Percentiles rank a stretch among this genome's conserved stretches.
phyloP scores from a whole-genome alignment of 139 green algal species.

The Chlamydomonas sp. region DNA sequence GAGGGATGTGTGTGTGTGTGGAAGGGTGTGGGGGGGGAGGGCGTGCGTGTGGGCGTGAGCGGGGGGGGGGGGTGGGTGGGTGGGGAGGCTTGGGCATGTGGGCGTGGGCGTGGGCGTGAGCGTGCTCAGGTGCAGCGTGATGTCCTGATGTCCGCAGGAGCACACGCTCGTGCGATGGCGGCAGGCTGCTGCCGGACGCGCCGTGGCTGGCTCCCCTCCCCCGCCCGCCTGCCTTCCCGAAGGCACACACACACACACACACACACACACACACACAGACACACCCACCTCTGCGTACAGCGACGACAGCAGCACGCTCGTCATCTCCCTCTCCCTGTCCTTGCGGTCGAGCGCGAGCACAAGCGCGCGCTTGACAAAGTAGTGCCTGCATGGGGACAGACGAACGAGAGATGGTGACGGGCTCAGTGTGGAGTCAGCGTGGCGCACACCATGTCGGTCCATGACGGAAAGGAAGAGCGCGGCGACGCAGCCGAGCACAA shows the following conservation, averaged over 20 bases:
- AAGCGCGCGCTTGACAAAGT: constrained; percentile 87
- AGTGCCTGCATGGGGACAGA: constrained; percentile 23
- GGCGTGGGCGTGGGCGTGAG: too few species aligned
- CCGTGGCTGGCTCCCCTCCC: too few species aligned
- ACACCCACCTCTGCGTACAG: constrained; percentile 70
- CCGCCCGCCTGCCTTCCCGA: too few species aligned
- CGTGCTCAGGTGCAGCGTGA: too few species aligned
- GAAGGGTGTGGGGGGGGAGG: too few species aligned
- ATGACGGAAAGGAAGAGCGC: too few species aligned
- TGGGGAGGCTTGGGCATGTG: too few species aligned
- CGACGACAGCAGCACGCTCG: constrained; percentile 64
- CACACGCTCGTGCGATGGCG: too few species aligned
- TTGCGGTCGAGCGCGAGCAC: constrained; percentile 74
- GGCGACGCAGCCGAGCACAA: constrained; percentile 51
- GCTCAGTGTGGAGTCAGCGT: not conserved
- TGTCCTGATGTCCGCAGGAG: too few species aligned
- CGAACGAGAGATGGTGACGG: not conserved
- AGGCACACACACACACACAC: too few species aligned
- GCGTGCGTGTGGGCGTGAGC: too few species aligned
- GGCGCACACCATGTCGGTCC: not conserved
- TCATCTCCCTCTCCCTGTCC: constrained; percentile 89
- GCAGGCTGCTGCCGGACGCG: too few species aligned
- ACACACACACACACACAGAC: not conserved
- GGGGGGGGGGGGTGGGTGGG: not conserved
- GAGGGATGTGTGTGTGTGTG: not conserved